Conservation (phyloP, 495 filamentous ascomycete genomes). For the Emericellopsis terricola region DNA sequence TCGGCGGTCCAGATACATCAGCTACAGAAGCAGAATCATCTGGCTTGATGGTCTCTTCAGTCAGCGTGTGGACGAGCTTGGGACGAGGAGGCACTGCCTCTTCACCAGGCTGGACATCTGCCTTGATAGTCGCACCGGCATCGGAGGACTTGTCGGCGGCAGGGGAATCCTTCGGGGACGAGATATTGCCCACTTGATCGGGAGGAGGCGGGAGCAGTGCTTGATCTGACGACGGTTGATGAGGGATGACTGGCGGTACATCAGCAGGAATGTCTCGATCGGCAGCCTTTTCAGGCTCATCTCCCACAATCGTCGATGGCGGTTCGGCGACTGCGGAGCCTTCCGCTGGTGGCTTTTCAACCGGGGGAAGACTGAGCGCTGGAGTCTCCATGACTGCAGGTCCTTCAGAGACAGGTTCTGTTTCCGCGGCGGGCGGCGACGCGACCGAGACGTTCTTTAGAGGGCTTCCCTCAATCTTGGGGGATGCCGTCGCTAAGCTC, state of each 20-base stretch:
- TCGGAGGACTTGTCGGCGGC: too few species aligned
- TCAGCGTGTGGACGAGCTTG: too few species aligned
- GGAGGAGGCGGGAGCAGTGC: neutral
- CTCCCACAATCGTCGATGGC: conserved; percentile 3
- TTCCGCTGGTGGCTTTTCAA: too few species aligned
- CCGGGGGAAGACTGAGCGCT: neutral
- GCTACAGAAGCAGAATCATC: conserved; percentile 1
- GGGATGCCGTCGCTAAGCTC: conserved; percentile 6
- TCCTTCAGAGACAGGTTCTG: conserved; percentile 2
- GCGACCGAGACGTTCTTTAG: conserved; percentile 24
- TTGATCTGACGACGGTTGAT: too few species aligned
- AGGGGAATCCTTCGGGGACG: neutral
- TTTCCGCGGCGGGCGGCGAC: conserved; percentile 15
- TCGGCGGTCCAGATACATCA: neutral
- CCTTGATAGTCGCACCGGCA: too few species aligned
- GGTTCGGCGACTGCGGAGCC: conserved; percentile 1
- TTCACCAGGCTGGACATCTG: too few species aligned
- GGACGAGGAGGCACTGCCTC: too few species aligned
- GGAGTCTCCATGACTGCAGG: neutral
- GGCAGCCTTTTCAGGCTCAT: neutral
- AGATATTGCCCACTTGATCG: conserved; percentile 3
- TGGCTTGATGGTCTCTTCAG: conserved; percentile 3
- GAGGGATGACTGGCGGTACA: neutral
- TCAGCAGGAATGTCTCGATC: neutral
- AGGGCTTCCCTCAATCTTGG: conserved; percentile 25